These are phyloP conservation scores for Kluyveromyces wickerhamii DNA, from an alignment of 805 yeast species.

Conservation along the genomic window DNA sequence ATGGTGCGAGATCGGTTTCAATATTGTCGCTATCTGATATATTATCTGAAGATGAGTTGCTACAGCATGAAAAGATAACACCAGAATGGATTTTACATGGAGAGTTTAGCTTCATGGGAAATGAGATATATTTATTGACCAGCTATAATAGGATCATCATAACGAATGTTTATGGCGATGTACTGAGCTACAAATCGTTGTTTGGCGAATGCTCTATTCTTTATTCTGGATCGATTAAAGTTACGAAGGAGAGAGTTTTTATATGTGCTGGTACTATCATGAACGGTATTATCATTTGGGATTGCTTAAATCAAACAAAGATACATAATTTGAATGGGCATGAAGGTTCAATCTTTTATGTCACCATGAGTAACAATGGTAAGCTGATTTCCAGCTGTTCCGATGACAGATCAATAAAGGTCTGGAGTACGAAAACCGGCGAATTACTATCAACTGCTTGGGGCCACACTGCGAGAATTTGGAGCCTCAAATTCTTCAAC, in stretches of 20 bases:
- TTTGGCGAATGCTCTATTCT: slow-evolving; percentile 72
- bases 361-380: slow-evolving; percentile 51
- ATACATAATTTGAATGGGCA: slow-evolving; percentile 60
- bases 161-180: slow-evolving; percentile 17
- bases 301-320: slow-evolving; percentile 35
- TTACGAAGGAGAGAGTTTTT: slow-evolving; percentile 36
- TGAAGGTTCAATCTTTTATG: slow-evolving; percentile 88
- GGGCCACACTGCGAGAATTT: slow-evolving; percentile 95
- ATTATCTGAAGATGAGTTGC: slow-evolving; percentile 13
- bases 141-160: slow-evolving; percentile 60
- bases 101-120: slow-evolving; percentile 37
- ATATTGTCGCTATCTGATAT: slow-evolving; percentile 32
- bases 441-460: slow-evolving; percentile 68
- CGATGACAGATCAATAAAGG: slow-evolving; percentile 81
- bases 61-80: slow-evolving; percentile 39
- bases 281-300: slow-evolving; percentile 83
- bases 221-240: slow-evolving; percentile 74
- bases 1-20: slow-evolving; percentile 69
- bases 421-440: slow-evolving; percentile 61
- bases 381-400: slow-evolving; percentile 69
- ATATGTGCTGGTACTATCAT: slow-evolving; percentile 91
- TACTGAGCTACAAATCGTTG: slow-evolving; percentile 27
- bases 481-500: slow-evolving; percentile 62
- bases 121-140: slow-evolving; percentile 48
- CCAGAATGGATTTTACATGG: slow-evolving; percentile 77